Evolutionary conservation across 306 rosid genomes (phyloP), one percentile per base, ranked within the genome.

Genomic region (Cucurbita maxima): DNA sequence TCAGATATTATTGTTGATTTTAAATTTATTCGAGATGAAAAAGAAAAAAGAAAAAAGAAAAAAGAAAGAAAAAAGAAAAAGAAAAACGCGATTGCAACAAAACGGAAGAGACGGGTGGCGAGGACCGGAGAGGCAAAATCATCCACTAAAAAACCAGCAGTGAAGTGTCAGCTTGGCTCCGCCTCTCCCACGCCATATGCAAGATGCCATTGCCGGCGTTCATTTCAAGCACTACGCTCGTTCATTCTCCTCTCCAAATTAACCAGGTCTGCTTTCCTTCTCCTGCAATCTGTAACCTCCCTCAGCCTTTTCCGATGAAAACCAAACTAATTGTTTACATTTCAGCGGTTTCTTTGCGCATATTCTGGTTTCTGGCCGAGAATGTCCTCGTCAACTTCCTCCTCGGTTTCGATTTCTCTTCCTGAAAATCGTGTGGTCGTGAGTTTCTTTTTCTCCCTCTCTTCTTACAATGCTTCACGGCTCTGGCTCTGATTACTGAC

Each of bases 351-450:
- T 72, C 76, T 50, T 16, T 57, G 67, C 77, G 59, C 70, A 41
- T 48, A 7, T 48, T 48, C 64, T 47, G 54, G 25, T 43, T 83
- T 75, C 61, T 79, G 86, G 59, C 30, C 71, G 19, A 78, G 55
- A 25, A 85, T 86, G 92, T 82, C 96, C 12, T 67, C 83, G 7
- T 69, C 84, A 84, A 18, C 71, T 34, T 9, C 71, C 16, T 78
- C 96, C 41, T 68, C 84, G 10, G 68, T 73, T 76, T n/a, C 83
- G 38, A 72, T 77, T 73, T 83, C 88, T 52, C 83, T 85, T 72
- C 83, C 87, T 5, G 74, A 83, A 68, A 84, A 71, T 54, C 78
- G 86, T 61, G 63, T 84, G 68, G 85, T 90, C 61, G 96, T 92
- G 78, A 76, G 90, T 84, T 25, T 45, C 77, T 36, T 76, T 30